A percentile compares a stretch with the other conserved stretches of the same genome.
These are phyloP conservation scores for Stachybotrys chlorohalonatus DNA, from an alignment of 2,329 filamentous ascomycete genomes.

Conservation along the genomic window DNA sequence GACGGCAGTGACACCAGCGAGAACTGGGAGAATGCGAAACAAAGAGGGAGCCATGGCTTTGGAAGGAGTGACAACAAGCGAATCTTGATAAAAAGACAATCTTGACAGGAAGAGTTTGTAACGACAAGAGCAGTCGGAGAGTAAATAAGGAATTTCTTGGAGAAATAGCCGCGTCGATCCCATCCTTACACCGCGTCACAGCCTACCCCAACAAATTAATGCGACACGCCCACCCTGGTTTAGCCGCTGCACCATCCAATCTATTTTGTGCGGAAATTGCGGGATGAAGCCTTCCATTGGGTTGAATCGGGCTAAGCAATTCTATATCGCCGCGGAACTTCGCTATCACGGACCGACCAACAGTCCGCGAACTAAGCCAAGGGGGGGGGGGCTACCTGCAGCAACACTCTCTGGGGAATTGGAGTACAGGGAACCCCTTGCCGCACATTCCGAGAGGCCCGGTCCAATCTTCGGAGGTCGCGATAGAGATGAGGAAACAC, in stretches of 20 bases:
- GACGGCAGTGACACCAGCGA: neutral
- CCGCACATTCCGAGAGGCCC: too few species aligned
- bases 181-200: neutral
- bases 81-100: neutral
- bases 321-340: too few species aligned
- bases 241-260: neutral
- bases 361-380: too few species aligned
- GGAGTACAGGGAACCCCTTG: too few species aligned
- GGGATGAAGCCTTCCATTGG: neutral
- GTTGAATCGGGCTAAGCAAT: neutral
- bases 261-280: neutral
- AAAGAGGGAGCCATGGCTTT: neutral
- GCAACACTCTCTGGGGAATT: too few species aligned
- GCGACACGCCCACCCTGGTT: neutral
- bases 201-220: too few species aligned
- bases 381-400: too few species aligned
- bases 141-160: neutral
- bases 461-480: too few species aligned
- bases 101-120: neutral
- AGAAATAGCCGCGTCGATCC: neutral
- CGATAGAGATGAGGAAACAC: too few species aligned
- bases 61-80: neutral
- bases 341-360: too few species aligned
- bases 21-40: neutral
- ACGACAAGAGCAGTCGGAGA: too few species aligned